phyloP scores from a whole-genome alignment of 139 green algal species.

The Tetratostichococcus sp. region DNA sequence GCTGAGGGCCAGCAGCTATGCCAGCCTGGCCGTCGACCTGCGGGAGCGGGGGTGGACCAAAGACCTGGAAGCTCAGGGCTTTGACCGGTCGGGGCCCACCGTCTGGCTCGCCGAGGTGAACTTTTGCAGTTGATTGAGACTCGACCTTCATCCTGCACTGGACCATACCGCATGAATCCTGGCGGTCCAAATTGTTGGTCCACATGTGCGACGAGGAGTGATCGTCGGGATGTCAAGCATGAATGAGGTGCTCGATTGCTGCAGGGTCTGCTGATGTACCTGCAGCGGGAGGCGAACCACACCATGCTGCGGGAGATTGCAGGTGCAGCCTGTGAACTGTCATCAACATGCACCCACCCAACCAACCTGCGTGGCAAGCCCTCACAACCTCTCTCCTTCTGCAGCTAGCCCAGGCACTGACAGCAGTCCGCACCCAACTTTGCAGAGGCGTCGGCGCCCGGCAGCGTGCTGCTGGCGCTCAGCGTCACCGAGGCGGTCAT shows the following conservation, averaged over 20 bases:
- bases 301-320: neutral
- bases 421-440: too few species aligned
- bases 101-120: neutral
- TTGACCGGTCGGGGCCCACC: neutral
- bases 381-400: too few species aligned
- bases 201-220: too few species aligned
- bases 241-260: too few species aligned
- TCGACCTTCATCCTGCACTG: too few species aligned
- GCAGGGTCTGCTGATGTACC: neutral
- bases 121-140: too few species aligned
- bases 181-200: too few species aligned
- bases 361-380: too few species aligned
- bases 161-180: too few species aligned
- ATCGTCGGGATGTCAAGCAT: too few species aligned
- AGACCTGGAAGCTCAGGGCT: neutral
- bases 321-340: neutral
- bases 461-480: neutral
- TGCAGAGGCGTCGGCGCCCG: neutral
- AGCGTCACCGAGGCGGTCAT: neutral
- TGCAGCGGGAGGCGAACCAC: neutral
- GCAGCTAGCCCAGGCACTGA: too few species aligned
- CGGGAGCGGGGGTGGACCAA: neutral
- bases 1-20: neutral
- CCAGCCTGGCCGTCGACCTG: neutral
- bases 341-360: too few species aligned